Evolutionary conservation across 1,284 basidiomycete species (phyloP), one percentile per base, ranked within the genome.

Genomic region (Ganoderma leucocontextum): DNA sequence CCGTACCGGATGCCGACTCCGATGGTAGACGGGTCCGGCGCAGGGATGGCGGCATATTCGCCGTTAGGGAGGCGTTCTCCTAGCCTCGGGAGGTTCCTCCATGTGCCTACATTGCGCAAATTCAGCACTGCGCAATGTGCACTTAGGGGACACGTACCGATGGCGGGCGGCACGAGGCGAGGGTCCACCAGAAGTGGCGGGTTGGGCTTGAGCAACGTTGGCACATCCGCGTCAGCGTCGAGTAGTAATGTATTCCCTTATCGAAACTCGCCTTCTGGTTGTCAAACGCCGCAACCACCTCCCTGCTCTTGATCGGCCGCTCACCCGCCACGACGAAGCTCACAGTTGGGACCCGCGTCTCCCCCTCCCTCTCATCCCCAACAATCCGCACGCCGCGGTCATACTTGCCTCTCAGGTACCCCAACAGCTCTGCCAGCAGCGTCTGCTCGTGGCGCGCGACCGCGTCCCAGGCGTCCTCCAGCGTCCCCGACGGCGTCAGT

Each of bases 1-100:
- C 93, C 93, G 68, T 87, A 92, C 17, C 91, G 89, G 62, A 94
- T 91, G 0, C 92, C 92, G 60, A 93, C 85, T 1, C 29, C 29
- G 29, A 29, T 29, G 29, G 29, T 29, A 29, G 29, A 2, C 29
- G 1, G 29, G 29, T 2, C 1, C 2, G 29, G 2, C 29, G 29
- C 29, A 29, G 2, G 29, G 29, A 29, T 29, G 29, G 2, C 29
- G 29, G 29, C 1, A 29, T 29, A 29, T 29, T 29, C 1, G 29
- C 2, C 29, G 1, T 29, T 29, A 29, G 29, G 29, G 29, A 29
- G 29, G n/a, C n/a, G n/a, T n/a, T n/a, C n/a, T n/a, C n/a, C n/a
- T n/a, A n/a, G n/a, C n/a, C n/a, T n/a, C n/a, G n/a, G n/a, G n/a
- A n/a, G n/a, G n/a, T n/a, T n/a, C n/a, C n/a, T n/a, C n/a, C n/a